Evolutionary conservation across 257 asterid genomes (phyloP), one percentile per base, ranked within the genome.

Genomic region (Voacanga thouarsii): DNA sequence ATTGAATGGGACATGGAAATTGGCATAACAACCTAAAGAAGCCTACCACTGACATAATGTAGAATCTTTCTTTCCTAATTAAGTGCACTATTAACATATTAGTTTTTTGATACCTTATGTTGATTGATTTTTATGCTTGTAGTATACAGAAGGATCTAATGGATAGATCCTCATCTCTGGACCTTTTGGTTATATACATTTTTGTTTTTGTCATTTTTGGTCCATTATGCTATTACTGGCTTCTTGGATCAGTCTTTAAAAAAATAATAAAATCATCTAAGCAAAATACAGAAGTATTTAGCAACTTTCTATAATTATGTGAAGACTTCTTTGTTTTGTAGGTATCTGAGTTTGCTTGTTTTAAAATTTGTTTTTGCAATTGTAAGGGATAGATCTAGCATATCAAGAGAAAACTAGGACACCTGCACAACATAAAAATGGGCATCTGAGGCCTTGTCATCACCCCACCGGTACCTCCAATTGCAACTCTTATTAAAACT

Each of bases 81-180:
- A 11, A 7, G 49, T 41, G 19, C 49, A 37, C 8, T 60, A 4
- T 66, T 19, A 55, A 57, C 12, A 11, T 24, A 67, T 16, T 70
- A 51, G 39, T 47, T 21, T 57, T 82, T 41, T 44, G 53, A 8
- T 30, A 77, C 56, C 9, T 82, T 18, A 28, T 50, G 60, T 43
- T 24, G 56, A 44, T 66, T 83, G 51, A 12, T 41, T 6, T 8
- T 41, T 43, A 18, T 39, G 51, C 30, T 67, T 81, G 85, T 94
- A 96, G 99, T 96, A 93, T 96, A 82, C 98, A 96, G 78, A 93
- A 91, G 83, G 97, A 93, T 59, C 99, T 98, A 65, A 87, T 71
- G 79, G 93, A 88, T 79, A 84, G 98, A 82, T 87, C 94, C 77
- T 89, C 99, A 47, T 84, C 99, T 68, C 84, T 87, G 89, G 98